These are phyloP conservation scores for Sclerotinia minor DNA, from an alignment of 2,329 filamentous ascomycete genomes.

Conservation along the genomic window DNA sequence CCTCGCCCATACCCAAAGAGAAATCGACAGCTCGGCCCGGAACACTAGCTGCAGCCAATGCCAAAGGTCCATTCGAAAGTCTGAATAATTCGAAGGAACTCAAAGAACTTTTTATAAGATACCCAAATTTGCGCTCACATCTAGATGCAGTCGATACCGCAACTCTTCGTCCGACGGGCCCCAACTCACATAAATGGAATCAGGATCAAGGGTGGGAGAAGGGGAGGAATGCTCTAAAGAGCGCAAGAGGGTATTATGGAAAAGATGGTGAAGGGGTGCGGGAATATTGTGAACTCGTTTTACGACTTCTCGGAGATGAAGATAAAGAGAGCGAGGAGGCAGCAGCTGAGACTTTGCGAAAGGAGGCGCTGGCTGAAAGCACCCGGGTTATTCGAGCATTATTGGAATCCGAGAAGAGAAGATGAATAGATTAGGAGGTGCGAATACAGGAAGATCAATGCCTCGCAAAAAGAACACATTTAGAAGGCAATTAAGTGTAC, in stretches of 20 bases:
- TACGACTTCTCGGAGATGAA: constrained; percentile 49
- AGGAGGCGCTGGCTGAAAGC: constrained; percentile 47
- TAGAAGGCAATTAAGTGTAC: background rate
- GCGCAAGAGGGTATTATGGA: constrained; percentile 51
- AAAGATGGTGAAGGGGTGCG: constrained; percentile 59
- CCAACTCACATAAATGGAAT: constrained; percentile 49
- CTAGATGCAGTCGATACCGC: constrained; percentile 52
- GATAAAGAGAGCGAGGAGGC: constrained; percentile 39
- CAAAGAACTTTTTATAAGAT: constrained; percentile 52
- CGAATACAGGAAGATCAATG: background rate
- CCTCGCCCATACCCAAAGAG: constrained; percentile 2
- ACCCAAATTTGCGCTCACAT: constrained; percentile 51
- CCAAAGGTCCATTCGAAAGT: constrained; percentile 50
- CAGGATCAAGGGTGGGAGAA: constrained; percentile 57
- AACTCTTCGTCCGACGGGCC: constrained; percentile 48
- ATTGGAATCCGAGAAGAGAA: constrained; percentile 47
- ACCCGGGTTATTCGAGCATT: constrained; percentile 52
- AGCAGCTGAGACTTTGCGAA: constrained; percentile 46
- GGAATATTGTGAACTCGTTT: constrained; percentile 60
- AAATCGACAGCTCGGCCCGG: constrained; percentile 25
- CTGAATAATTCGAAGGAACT: constrained; percentile 55
- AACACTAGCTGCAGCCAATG: constrained; percentile 33
- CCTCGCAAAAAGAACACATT: background rate
- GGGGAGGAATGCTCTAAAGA: constrained; percentile 55
- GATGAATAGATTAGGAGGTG: constrained; percentile 6